These are phyloP conservation scores for Alloteropsis semialata DNA, from an alignment of 176 grass and related monocot species.

Conservation along the genomic window DNA sequence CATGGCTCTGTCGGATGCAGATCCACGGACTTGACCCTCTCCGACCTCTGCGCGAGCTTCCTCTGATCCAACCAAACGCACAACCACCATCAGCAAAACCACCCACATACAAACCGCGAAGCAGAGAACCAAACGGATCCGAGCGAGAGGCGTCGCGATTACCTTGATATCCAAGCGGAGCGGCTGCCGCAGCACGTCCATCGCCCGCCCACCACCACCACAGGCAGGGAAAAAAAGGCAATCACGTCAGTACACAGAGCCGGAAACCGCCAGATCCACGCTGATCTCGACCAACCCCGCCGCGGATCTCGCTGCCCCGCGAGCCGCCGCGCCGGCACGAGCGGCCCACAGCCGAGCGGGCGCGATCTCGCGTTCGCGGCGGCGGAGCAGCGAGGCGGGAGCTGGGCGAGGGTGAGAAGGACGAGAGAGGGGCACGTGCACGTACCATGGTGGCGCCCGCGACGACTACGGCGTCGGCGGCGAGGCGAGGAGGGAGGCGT, in stretches of 20 bases:
- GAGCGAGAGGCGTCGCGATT: constrained; percentile 4
- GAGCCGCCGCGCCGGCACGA: not conserved
- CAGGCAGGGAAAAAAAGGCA: not conserved
- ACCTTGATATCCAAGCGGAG: constrained; percentile 99
- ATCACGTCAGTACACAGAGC: constrained; percentile 24
- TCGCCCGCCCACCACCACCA: not conserved
- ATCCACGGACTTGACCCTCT: constrained; percentile 99
- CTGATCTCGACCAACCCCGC: constrained; percentile 23
- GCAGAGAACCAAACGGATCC: constrained; percentile 39
- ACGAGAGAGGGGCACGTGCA: not conserved
- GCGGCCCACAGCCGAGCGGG: not conserved
- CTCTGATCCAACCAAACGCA: constrained; percentile 68
- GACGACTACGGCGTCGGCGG: not conserved
- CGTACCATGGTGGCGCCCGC: constrained; percentile 44
- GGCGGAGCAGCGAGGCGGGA: not conserved
- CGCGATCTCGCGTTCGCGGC: constrained; percentile 23
- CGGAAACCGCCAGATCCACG: constrained; percentile 38
- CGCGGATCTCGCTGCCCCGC: constrained; percentile 32
- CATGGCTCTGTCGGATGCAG: constrained; percentile 98
- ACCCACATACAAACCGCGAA: not conserved
- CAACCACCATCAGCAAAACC: constrained; percentile 23
- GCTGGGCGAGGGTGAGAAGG: not conserved
- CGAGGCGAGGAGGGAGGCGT: not conserved
- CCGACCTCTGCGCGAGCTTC: constrained; percentile 96
- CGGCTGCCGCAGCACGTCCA: constrained; percentile 56